Evolutionary conservation across 306 rosid species (phyloP).

Genomic region (Dryas alaskensis): DNA sequence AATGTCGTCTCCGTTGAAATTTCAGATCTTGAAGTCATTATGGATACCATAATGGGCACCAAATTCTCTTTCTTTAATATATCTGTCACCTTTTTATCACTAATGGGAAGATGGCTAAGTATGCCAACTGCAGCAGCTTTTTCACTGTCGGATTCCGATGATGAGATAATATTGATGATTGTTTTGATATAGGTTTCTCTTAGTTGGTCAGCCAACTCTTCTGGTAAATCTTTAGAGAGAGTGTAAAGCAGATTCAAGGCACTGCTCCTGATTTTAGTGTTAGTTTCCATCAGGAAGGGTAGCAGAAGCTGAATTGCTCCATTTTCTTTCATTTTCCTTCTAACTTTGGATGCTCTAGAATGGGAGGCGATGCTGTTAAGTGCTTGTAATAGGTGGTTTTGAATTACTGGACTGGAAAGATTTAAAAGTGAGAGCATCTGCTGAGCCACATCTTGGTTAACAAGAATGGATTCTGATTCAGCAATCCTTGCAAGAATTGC

Average conservation of each 20-base stretch:
- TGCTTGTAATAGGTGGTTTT: conserved; percentile 72
- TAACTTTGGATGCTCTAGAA: conserved; percentile 54
- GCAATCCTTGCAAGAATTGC: conserved; percentile 86
- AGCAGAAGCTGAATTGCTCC: conserved; percentile 78
- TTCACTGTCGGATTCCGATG: conserved; percentile 50
- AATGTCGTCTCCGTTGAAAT: conserved; percentile 29
- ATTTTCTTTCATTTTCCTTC: conserved; percentile 68
- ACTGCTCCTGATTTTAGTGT: conserved; percentile 43
- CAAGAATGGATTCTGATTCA: conserved; percentile 62
- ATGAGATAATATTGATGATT: conserved; percentile 50
- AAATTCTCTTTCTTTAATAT: conserved; percentile 52
- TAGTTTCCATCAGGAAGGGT: conserved; percentile 65
- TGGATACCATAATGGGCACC: conserved; percentile 55
- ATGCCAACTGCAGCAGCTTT: conserved; percentile 67
- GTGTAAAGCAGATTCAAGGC: conserved; percentile 59
- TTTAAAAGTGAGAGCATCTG: conserved; percentile 88
- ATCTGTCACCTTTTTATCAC: conserved; percentile 65
- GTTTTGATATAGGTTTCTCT: conserved; percentile 50
- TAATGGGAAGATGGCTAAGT: conserved; percentile 61
- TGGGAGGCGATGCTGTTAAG: conserved; percentile 72
- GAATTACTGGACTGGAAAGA: conserved; percentile 76
- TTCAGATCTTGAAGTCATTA: conserved; percentile 39
- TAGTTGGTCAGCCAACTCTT: conserved; percentile 66
- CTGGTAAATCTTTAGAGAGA: conserved; percentile 63
- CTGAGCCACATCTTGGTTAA: conserved; percentile 59